Evolutionary conservation across 495 filamentous ascomycete genomes (phyloP), one percentile per base, ranked within the genome.

Genomic region (Aspergillus taichungensis): DNA sequence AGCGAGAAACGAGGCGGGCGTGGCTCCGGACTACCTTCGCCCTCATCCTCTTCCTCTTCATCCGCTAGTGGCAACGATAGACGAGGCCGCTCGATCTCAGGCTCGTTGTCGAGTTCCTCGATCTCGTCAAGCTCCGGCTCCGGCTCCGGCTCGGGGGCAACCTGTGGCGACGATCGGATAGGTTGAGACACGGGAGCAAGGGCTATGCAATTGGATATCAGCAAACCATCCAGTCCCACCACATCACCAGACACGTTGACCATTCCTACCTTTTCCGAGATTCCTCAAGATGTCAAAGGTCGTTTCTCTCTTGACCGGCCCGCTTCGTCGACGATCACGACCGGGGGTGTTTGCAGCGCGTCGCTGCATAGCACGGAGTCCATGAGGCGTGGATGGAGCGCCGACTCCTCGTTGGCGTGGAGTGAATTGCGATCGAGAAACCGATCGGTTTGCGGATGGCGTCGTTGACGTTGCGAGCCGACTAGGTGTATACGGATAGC

Each of bases 331-430:
- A 3, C 84, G 75, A 41, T 76, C 72, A n/a, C 76, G 71, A 18
- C 76, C 82, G 24, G 87, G 85, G 0, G 86, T 90, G 46, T 81
- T 75, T n/a, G 81, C 83, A n/a, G 82, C 77, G 32, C 84, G 78
- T 36, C 86, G 80, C 50, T 87, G 79, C 40, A 87, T 75, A 11
- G 84, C 80, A 40, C 82, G 78, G 42, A 83, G 74, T 24, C 80
- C 83, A 68, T 89, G 81, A 0, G 87, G 85, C 6, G 87, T 92
- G 27, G 77, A 67, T 9, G 76, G 78, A 33, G 73, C 71, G 24
- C 55, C 60, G 6, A 42, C 50, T 11, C 47, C 60, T 47, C 64
- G 58, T 11, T 56, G 55, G 10, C 66, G 56, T 27, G 68, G 66
- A 24, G 66, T 71, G 18, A 24, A 4, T 24, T 4, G 18, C 40